phyloP scores from a whole-genome alignment of 192 early-diverging fungal species.

The Phlyctochytrium bullatum region DNA sequence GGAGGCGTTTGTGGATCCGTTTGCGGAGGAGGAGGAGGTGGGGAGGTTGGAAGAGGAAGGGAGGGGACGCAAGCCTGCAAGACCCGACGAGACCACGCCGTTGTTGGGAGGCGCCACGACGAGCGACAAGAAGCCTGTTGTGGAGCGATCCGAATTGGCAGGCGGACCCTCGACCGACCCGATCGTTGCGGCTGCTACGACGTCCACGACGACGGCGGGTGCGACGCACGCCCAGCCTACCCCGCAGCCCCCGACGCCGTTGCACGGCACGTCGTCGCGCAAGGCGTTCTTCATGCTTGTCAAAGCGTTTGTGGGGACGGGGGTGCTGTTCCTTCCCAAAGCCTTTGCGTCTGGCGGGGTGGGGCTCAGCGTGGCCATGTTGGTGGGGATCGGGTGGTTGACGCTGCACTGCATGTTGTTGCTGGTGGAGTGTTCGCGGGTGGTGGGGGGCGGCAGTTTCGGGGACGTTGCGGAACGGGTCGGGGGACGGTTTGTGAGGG shows the following conservation, averaged over 20 bases:
- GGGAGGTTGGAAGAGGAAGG: slow-evolving; percentile 18
- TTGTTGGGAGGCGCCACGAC: no score
- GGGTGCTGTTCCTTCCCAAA: slow-evolving; percentile 59
- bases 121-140: no score
- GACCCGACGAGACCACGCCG: slow-evolving; percentile 20
- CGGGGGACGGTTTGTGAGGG: slow-evolving; percentile 42
- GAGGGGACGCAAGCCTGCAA: slow-evolving; percentile 1
- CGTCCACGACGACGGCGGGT: no score
- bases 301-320: slow-evolving; percentile 66
- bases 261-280: slow-evolving; percentile 44
- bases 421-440: slow-evolving; percentile 43
- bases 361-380: slow-evolving; percentile 37
- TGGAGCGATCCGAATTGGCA: no score
- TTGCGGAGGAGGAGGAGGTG: slow-evolving; percentile 20
- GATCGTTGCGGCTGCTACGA: no score
- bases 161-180: no score
- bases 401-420: slow-evolving; percentile 54
- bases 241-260: slow-evolving; percentile 17
- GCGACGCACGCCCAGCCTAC: no score
- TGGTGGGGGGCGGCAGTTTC: slow-evolving; percentile 50
- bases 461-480: slow-evolving; percentile 53
- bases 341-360: slow-evolving; percentile 58
- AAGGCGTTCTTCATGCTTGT: slow-evolving; percentile 58
- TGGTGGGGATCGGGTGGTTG: slow-evolving; percentile 48
- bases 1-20: slow-evolving; percentile 7